These are phyloP conservation scores for Paramecium primaurelia DNA, from an alignment of 73 alveolate species.

Conservation along the genomic window DNA sequence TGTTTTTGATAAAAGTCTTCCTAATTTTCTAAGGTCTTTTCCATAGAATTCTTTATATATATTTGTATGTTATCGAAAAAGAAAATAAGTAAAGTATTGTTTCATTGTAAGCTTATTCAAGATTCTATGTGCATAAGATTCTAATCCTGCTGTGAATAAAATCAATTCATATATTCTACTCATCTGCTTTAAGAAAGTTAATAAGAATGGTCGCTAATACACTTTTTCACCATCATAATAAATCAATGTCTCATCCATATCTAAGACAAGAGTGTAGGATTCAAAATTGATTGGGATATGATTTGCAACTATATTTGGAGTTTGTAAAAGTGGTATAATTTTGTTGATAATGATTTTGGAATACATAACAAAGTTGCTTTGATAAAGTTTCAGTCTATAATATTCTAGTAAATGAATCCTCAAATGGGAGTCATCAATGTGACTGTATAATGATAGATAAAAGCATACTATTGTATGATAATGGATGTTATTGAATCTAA, in stretches of 20 bases:
- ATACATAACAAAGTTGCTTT: neutral
- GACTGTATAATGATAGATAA: neutral
- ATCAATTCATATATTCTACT: conserved; percentile 88
- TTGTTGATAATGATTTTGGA: neutral
- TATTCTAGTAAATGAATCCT: neutral
- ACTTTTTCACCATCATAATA: conserved; percentile 69
- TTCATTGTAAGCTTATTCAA: conserved; percentile 79
- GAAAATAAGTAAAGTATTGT: conserved; percentile 72
- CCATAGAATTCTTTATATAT: conserved; percentile 82
- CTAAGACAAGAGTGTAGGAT: conserved; percentile 87
- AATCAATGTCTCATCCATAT: conserved; percentile 97
- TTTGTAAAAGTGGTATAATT: neutral
- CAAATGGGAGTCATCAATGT: neutral
- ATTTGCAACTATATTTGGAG: neutral
- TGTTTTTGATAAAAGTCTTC: conserved; percentile 88
- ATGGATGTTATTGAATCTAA: neutral
- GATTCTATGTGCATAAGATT: conserved; percentile 94
- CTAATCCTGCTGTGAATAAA: conserved; percentile 97
- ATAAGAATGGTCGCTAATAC: conserved; percentile 14
- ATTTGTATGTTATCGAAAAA: conserved; percentile 93
- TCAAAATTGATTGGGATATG: neutral
- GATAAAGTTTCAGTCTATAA: neutral
- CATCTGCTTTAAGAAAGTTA: conserved; percentile 79
- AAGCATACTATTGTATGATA: neutral
- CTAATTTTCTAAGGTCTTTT: conserved; percentile 90